Conservation (phyloP, 208 protist genomes). For the Wallacemonas collosoma region DNA sequence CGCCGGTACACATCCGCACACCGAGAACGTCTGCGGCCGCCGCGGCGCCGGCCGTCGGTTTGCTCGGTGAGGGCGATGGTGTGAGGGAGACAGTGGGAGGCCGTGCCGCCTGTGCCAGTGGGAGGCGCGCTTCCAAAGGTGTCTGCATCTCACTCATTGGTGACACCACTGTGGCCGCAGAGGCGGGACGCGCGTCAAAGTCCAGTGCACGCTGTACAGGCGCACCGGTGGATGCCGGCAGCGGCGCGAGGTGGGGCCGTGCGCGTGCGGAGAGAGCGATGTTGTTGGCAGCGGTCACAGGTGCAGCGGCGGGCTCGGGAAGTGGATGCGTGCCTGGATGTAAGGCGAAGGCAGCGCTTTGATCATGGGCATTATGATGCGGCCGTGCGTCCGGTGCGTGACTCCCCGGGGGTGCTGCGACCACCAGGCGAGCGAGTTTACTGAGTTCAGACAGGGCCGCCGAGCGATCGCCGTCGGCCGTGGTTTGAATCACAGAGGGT, state of each 20-base stretch:
- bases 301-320: neutral
- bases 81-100: neutral
- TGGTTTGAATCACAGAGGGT: neutral
- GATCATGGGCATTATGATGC: no score
- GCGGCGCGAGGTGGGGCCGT: neutral
- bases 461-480: neutral
- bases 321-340: no score
- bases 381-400: neutral
- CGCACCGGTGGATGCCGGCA: neutral
- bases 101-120: no score
- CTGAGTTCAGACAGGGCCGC: neutral
- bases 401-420: neutral
- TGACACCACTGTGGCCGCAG: neutral
- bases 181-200: neutral
- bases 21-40: no score
- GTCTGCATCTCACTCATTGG: neutral
- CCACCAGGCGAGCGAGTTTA: conserved; percentile 1
- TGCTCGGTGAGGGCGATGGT: conserved; percentile 7
- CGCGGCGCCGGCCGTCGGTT: neutral
- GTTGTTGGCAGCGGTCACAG: neutral
- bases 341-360: no score
- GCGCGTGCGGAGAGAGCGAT: neutral
- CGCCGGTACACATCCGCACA: no score
- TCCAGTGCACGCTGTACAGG: conserved; percentile 7
- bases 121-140: neutral